Evolutionary conservation across 768 basidiomycete species (phyloP).

Genomic region (Pisolithus albus): DNA sequence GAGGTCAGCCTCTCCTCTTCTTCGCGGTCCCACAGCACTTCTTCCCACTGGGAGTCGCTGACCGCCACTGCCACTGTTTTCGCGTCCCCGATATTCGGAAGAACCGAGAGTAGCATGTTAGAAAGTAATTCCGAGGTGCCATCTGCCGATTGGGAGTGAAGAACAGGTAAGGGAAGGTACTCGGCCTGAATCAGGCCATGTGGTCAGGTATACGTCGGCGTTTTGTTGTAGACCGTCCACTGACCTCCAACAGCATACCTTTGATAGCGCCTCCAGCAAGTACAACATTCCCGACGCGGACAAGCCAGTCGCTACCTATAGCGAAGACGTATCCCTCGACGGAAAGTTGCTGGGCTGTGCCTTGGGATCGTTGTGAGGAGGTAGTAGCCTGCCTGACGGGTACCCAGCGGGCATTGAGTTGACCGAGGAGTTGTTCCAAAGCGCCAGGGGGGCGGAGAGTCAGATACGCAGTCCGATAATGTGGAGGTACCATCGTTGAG

Average conservation of each 20-base stretch:
- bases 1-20: slow-evolving; percentile 40
- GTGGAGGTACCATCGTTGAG: slow-evolving; percentile 31
- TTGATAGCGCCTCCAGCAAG: slow-evolving; percentile 68
- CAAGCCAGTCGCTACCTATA: slow-evolving; percentile 78
- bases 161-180: slow-evolving; percentile 68
- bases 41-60: slow-evolving; percentile 74
- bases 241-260: slow-evolving; percentile 81
- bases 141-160: slow-evolving; percentile 57
- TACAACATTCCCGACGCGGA: slow-evolving; percentile 72
- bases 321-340: slow-evolving; percentile 71
- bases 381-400: slow-evolving; percentile 50
- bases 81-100: slow-evolving; percentile 67
- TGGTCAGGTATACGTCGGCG: background rate
- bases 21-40: slow-evolving; percentile 70
- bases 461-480: slow-evolving; percentile 72
- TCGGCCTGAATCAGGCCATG: slow-evolving; percentile 49
- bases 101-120: slow-evolving; percentile 64
- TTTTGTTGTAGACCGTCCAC: slow-evolving; percentile 5
- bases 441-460: slow-evolving; percentile 69
- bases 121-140: slow-evolving; percentile 70
- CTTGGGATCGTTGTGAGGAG: slow-evolving; percentile 39
- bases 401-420: slow-evolving; percentile 72
- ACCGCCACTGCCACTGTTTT: slow-evolving; percentile 74
- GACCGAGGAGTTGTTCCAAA: slow-evolving; percentile 66
- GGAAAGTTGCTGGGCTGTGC: slow-evolving; percentile 54